Conservation (phyloP, 495 filamentous ascomycete genomes). For the Aspergillus hancockii region DNA sequence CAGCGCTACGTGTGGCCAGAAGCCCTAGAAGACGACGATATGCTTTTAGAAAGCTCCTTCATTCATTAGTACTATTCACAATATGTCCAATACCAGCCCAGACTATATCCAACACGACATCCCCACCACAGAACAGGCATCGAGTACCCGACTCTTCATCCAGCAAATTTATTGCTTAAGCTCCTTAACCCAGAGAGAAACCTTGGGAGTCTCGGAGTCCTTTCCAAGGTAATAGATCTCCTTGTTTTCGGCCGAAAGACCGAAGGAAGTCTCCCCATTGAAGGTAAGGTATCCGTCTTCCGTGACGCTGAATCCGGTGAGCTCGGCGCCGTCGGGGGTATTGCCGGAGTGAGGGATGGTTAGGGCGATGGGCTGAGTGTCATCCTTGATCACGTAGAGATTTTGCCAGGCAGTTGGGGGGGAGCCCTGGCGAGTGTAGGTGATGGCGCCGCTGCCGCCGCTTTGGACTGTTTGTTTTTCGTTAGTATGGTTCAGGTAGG, state of each 20-base stretch:
- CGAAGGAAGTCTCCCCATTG: slow-evolving; percentile 27
- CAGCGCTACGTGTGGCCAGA: too few species aligned
- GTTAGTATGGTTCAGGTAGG: slow-evolving; percentile 7
- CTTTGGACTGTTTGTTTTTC: slow-evolving; percentile 18
- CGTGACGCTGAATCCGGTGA: slow-evolving; percentile 28
- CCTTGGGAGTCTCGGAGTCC: slow-evolving; percentile 25
- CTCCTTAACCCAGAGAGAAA: slow-evolving; percentile 35
- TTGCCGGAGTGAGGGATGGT: slow-evolving; percentile 35
- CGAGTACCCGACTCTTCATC: neutral
- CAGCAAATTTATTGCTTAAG: slow-evolving; percentile 18
- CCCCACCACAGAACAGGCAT: neutral
- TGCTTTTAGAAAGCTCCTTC: neutral
- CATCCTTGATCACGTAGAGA: slow-evolving; percentile 32
- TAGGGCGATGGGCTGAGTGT: slow-evolving; percentile 25
- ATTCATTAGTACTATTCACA: neutral
- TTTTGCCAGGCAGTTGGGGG: slow-evolving; percentile 33
- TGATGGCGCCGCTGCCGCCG: slow-evolving; percentile 19
- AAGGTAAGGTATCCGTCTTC: slow-evolving; percentile 33
- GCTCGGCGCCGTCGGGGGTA: slow-evolving; percentile 29
- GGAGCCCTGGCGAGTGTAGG: slow-evolving; percentile 27
- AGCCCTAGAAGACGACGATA: too few species aligned
- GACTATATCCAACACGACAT: neutral
- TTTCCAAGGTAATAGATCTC: slow-evolving; percentile 29
- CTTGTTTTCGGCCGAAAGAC: slow-evolving; percentile 22
- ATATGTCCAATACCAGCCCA: neutral